Base-by-base conservation (phyloP, 1,284 basidiomycete genomes). In the Boletellus sp. region DNA sequence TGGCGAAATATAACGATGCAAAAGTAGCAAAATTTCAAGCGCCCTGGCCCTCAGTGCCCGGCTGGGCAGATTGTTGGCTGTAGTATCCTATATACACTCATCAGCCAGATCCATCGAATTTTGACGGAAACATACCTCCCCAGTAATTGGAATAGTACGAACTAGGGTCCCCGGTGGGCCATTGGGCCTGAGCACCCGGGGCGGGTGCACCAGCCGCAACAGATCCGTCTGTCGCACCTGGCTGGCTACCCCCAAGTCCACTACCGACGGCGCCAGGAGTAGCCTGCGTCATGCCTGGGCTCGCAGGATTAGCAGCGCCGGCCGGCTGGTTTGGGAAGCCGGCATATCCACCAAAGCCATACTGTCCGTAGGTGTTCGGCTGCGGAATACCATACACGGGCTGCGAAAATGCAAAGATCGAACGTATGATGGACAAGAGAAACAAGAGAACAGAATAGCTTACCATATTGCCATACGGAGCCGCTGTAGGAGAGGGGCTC, bases 301-400 rank as follows among this genome's bases (percentile, higher is more conserved):
- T 79, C 45, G 68, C 70, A 34, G 73, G 72, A 44, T 76, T 79
- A 39, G 71, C 72, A 26, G 71, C 69, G 29, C 69, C 76, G 22
- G 64, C 66, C 25, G 72, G 70, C 55, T 84, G 80, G 48, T 72
- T 74, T 41, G 84, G 80, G 72, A 84, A 84, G n/a, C 80, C 82
- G 30, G 77, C 73, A 57, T 89, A 90, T 25, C 74, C 82, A 56
- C 78, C 77, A 59, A 87, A 90, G 35, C 83, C 83, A 55, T 91
- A 91, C 60, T 89, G 86, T 34, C 82, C 85, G 52, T 91, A 91
- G 4, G 78, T 74, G 56, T 77, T 82, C 16, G 87, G 82, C 61
- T 89, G 86, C 6, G 88, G 88, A 78, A 91, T 87, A 52, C 87
- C 84, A 61, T 91, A 91, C 84, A 91, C 87, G 30, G 84, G 84